Evolutionary conservation across 768 basidiomycete genomes (phyloP).

Genomic region (Naganishia kalamii): DNA sequence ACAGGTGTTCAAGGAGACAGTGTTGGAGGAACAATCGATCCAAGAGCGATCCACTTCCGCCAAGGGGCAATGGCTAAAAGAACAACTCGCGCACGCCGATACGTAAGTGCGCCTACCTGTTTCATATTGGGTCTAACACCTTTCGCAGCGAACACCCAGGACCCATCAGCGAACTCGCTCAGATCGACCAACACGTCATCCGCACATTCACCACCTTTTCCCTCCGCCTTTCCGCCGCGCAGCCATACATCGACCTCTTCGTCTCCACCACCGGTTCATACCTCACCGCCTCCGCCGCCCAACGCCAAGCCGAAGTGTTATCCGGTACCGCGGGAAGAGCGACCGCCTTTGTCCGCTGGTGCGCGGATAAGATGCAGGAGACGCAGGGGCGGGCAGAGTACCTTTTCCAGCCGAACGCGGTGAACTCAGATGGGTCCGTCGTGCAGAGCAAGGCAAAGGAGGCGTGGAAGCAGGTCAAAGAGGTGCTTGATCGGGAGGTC

Average conservation of each 20-base stretch:
- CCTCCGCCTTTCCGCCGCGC: neutral
- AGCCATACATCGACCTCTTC: conserved; percentile 2
- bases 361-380: conserved; percentile 31
- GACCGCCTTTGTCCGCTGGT: conserved; percentile 36
- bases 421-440: conserved; percentile 16
- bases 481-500: conserved; percentile 25
- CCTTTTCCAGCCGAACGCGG: conserved; percentile 2
- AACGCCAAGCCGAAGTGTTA: neutral
- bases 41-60: conserved; percentile 8
- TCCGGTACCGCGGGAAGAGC: neutral
- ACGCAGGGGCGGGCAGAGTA: conserved; percentile 28
- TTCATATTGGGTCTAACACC: neutral
- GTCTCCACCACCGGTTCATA: neutral
- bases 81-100: neutral
- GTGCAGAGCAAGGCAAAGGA: conserved; percentile 23
- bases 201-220: conserved; percentile 5
- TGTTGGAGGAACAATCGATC: conserved; percentile 17
- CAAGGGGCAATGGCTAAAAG: conserved; percentile 10
- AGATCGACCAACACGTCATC: conserved; percentile 7
- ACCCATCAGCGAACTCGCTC: neutral
- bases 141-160: neutral
- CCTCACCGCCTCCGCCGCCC: neutral
- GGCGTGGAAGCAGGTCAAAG: conserved; percentile 27
- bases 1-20: conserved; percentile 9
- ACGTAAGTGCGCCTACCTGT: neutral